Base-by-base conservation (phyloP, 306 rosid genomes). In the Ammopiptanthus mongolicus region DNA sequence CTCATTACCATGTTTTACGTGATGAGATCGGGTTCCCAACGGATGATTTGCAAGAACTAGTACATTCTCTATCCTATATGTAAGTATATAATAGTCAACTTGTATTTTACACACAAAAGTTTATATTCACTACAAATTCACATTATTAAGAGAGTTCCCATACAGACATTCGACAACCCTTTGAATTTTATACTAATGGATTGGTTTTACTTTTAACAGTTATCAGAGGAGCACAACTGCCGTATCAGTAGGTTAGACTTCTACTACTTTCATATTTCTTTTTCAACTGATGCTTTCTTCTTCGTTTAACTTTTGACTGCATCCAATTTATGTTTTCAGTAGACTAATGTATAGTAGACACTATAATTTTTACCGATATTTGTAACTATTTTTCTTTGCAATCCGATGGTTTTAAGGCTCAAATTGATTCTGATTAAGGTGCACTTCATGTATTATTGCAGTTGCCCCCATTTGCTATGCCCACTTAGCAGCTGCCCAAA, bases 391-490 rank as follows among this genome's bases (percentile, higher is more conserved):
- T 69, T 46, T 48, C 44, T 5, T 0, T 34, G 5, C 64, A 14
- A 22, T 21, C 9, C 8, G 11, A 5, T 31, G 19, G 19, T 12
- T 59, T 33, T 15, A 8, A 61, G 4, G 8, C 9, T 48, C 68
- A 34, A 23, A 3, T 55, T 34, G 63, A 4, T 37, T 50, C 23
- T 71, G 37, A 48, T 52, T 1, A 64, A 23, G 14, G 28, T 37
- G 0, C 5, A 8, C 10, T 33, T 3, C 31, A 0, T 60, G 10
- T 15, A 8, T 22, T 25, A 19, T 9, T 78, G 64, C 82, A 78
- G 71, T 78, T 58, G 82, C 82, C 0, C 76, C 82, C 3, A 50
- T 74, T 21, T 58, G 39, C 61, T 78, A 78, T 59, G 65, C 82
- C 5, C 62, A 78, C 53, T 29, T 78, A 22, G 82, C 82, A 1